Evolutionary conservation across 1,284 basidiomycete genomes (phyloP).

Genomic region (Fistulina hepatica): DNA sequence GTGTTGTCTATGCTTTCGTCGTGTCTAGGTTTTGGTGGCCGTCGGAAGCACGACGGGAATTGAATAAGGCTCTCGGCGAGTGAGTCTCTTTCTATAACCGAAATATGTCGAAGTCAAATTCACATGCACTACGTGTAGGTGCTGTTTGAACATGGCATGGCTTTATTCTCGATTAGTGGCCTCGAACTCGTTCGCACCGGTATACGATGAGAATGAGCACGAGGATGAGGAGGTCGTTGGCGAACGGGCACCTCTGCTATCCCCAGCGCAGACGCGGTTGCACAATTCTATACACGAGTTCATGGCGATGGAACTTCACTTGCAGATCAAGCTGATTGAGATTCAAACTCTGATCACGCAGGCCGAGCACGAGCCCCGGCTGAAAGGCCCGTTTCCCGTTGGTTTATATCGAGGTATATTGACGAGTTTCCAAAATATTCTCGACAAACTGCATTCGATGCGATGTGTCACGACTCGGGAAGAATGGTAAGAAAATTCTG

Average conservation of each 20-base stretch:
- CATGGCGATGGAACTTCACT: slow-evolving; percentile 91
- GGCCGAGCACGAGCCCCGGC: slow-evolving; percentile 84
- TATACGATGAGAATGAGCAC: slow-evolving; percentile 26
- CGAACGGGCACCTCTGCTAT: slow-evolving; percentile 28
- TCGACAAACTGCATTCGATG: slow-evolving; percentile 90
- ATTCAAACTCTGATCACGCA: slow-evolving; percentile 75
- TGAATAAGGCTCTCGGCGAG: slow-evolving; percentile 82
- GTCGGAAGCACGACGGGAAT: slow-evolving; percentile 80
- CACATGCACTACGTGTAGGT: slow-evolving; percentile 31
- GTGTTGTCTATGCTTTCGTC: slow-evolving; percentile 83
- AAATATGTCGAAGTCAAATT: not conserved
- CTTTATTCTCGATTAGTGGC: slow-evolving; percentile 72
- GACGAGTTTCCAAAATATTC: slow-evolving; percentile 77
- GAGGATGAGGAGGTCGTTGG: slow-evolving; percentile 20
- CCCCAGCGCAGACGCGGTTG: slow-evolving; percentile 31
- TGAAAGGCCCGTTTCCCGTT: slow-evolving; percentile 89
- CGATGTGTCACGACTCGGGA: slow-evolving; percentile 88
- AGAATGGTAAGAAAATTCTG: too few species aligned
- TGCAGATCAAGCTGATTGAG: slow-evolving; percentile 84
- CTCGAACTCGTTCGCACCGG: slow-evolving; percentile 57
- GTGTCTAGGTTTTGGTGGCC: slow-evolving; percentile 94
- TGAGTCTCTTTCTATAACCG: slow-evolving; percentile 27
- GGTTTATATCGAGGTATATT: slow-evolving; percentile 76
- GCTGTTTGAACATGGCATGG: slow-evolving; percentile 77
- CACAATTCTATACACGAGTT: slow-evolving; percentile 69